Evolutionary conservation across 257 asterid species (phyloP).

Genomic region (Mitragyna speciosa): DNA sequence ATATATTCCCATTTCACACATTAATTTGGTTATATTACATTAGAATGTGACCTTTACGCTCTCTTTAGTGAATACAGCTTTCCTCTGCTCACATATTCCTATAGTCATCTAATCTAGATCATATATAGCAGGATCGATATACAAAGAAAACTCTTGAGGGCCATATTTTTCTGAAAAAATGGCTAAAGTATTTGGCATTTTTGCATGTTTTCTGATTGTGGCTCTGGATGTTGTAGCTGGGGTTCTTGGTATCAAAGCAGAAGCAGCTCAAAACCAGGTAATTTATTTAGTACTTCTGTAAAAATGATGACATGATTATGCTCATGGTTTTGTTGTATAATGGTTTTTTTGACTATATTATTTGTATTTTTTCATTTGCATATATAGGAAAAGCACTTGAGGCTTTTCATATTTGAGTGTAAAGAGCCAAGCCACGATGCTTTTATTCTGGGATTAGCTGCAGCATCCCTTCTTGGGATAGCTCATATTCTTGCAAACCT

Average conservation of each 20-base stretch:
- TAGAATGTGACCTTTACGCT: background rate
- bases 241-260: conserved; percentile 76
- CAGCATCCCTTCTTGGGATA: conserved; percentile 51
- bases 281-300: background rate
- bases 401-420: conserved; percentile 80
- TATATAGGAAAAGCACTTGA: conserved; percentile 64
- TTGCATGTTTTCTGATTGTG: conserved; percentile 62
- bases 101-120: background rate
- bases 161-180: conserved; percentile 27
- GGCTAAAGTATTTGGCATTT: conserved; percentile 54
- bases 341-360: too few relatives aligned
- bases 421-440: conserved; percentile 90
- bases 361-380: background rate
- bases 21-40: background rate
- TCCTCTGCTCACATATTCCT: background rate
- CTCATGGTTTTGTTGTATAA: background rate
- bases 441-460: conserved; percentile 63
- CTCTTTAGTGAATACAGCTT: background rate
- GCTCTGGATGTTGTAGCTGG: conserved; percentile 70
- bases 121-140: conserved; percentile 6
- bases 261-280: conserved; percentile 79
- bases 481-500: conserved; percentile 72
- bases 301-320: background rate
- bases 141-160: background rate
- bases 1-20: conserved; percentile 15